Conservation (phyloP, 768 basidiomycete species). For the Boletus sp. region DNA sequence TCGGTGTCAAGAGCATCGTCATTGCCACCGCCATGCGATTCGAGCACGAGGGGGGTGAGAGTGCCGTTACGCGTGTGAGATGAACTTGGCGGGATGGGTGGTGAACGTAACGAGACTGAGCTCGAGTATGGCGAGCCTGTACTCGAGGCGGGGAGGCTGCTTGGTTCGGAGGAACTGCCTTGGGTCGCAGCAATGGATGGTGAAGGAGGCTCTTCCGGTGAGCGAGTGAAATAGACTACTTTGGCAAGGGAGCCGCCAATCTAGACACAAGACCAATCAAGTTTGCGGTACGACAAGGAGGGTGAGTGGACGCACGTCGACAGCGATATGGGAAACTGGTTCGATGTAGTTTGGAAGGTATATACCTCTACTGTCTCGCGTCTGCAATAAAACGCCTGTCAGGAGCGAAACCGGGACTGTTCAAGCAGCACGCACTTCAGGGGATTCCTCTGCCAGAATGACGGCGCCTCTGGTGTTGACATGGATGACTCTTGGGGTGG, state of each 20-base stretch:
- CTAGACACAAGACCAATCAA: conserved; percentile 39
- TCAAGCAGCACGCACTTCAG: conserved; percentile 59
- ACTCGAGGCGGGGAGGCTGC: conserved; percentile 40
- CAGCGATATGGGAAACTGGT: conserved; percentile 94
- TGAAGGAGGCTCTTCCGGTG: conserved; percentile 78
- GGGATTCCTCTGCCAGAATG: conserved; percentile 91
- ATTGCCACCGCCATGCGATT: conserved; percentile 37
- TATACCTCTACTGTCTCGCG: conserved; percentile 91
- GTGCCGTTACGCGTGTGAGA: conserved; percentile 56
- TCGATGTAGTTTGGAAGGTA: conserved; percentile 98
- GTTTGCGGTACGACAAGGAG: background rate
- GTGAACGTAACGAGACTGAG: conserved; percentile 15
- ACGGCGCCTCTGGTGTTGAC: conserved; percentile 94
- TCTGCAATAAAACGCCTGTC: conserved; percentile 43
- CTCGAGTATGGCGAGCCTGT: conserved; percentile 24
- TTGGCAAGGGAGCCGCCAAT: conserved; percentile 97
- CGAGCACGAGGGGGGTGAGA: conserved; percentile 78
- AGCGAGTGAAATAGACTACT: conserved; percentile 97
- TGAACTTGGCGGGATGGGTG: conserved; percentile 25
- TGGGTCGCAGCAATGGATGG: conserved; percentile 63
- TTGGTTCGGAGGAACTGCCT: conserved; percentile 49
- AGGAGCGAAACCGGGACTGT: conserved; percentile 8
- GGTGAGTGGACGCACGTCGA: conserved; percentile 68
- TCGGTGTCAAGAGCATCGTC: conserved; percentile 35
- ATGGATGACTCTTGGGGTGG: conserved; percentile 82